Conservation (phyloP, 148 eudicot species). For the Dianthus caryophyllus region DNA sequence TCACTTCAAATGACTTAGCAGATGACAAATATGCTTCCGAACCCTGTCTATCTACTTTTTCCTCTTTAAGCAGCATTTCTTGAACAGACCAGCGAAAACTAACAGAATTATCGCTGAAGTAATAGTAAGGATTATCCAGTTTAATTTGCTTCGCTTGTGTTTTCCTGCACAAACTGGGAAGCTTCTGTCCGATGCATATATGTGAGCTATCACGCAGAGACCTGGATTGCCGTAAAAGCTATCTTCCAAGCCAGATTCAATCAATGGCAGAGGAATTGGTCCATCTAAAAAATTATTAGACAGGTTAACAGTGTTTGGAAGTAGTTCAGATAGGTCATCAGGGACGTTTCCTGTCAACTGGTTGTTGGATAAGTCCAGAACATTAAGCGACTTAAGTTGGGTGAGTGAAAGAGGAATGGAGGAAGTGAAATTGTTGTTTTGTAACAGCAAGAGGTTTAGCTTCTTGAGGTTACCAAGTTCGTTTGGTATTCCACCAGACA, state of each 20-base stretch:
- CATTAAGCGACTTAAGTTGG: constrained; percentile 48
- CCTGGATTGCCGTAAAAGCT: constrained; percentile 66
- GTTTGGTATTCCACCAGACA: constrained; percentile 65
- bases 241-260: constrained; percentile 52
- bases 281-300: constrained; percentile 67
- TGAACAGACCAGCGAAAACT: constrained; percentile 35
- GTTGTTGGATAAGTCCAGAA: constrained; percentile 70
- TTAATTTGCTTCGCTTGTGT: constrained; percentile 33
- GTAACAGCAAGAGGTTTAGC: constrained; percentile 53
- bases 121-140: constrained; percentile 40
- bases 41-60: neutral
- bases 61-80: constrained; percentile 18
- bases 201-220: constrained; percentile 44
- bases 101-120: constrained; percentile 38
- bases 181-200: constrained; percentile 36
- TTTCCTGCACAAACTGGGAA: constrained; percentile 45
- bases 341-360: constrained; percentile 59
- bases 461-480: constrained; percentile 50
- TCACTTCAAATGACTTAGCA: neutral
- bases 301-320: constrained; percentile 68
- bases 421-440: constrained; percentile 57
- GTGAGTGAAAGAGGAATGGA: constrained; percentile 65
- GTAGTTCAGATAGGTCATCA: constrained; percentile 37
- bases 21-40: neutral
- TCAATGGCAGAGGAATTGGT: constrained; percentile 51